A percentile compares a stretch with the other conserved stretches of the same genome.
phyloP scores from a whole-genome alignment of 805 yeast species.

The Kazachstania bromeliacearum region DNA sequence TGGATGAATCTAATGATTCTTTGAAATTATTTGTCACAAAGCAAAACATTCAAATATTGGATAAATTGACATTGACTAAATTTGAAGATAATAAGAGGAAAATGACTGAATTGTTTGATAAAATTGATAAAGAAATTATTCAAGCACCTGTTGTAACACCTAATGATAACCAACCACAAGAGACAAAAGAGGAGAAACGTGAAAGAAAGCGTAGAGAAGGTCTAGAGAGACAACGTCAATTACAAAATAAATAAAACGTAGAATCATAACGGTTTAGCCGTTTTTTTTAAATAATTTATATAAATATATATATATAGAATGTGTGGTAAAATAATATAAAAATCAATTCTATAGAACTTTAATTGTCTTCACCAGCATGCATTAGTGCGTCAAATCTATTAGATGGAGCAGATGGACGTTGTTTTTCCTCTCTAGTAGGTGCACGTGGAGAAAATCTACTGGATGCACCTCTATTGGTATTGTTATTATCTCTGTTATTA shows the following conservation, averaged over 20 bases:
- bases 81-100: slow-evolving; percentile 58
- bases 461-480: too few relatives aligned
- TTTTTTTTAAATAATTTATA: too few relatives aligned
- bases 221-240: slow-evolving; percentile 18
- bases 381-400: slow-evolving; percentile 30
- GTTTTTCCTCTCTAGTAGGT: slow-evolving; percentile 18
- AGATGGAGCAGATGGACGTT: slow-evolving; percentile 16
- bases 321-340: background rate
- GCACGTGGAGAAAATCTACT: too few relatives aligned
- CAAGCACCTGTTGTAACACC: background rate
- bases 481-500: background rate
- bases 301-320: too few relatives aligned
- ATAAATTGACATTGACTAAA: slow-evolving; percentile 48
- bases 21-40: slow-evolving; percentile 40
- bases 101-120: slow-evolving; percentile 38
- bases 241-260: too few relatives aligned
- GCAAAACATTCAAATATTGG: slow-evolving; percentile 42
- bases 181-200: slow-evolving; percentile 51
- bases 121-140: slow-evolving; percentile 32
- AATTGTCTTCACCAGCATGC: slow-evolving; percentile 22
- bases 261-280: too few relatives aligned
- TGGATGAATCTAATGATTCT: slow-evolving; percentile 24
- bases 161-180: slow-evolving; percentile 15
- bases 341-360: slow-evolving; percentile 1
- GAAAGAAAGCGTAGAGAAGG: slow-evolving; percentile 45